Percentiles rank a stretch among this genome's conserved stretches.
phyloP scores from a whole-genome alignment of 179 eudicot species.

The Patellifolia procumbens region DNA sequence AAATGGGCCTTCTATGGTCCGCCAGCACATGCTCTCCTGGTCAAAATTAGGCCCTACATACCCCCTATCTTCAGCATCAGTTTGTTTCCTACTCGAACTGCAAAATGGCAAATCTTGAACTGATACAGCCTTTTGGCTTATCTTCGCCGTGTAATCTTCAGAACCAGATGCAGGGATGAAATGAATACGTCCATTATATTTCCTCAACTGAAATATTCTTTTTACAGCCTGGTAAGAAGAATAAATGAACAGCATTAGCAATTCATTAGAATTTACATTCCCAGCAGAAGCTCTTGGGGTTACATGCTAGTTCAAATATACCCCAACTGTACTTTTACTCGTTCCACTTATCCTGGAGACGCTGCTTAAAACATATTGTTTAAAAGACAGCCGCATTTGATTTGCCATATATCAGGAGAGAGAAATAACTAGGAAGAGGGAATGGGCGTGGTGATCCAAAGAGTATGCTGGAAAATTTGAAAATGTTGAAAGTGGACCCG shows the following conservation, averaged over 20 bases:
- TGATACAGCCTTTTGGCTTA: slow-evolving; percentile 34
- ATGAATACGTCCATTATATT: slow-evolving; percentile 69
- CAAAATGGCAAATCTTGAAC: slow-evolving; percentile 31
- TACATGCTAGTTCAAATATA: no score
- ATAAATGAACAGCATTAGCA: neutral
- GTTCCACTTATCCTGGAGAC: no score
- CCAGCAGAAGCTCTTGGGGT: no score
- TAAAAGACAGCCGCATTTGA: no score
- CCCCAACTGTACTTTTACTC: no score
- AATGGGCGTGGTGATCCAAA: neutral
- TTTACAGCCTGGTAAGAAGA: slow-evolving; percentile 55
- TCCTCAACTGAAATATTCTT: slow-evolving; percentile 67
- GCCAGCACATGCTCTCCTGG: slow-evolving; percentile 55
- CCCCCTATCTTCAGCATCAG: slow-evolving; percentile 36
- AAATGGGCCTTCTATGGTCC: slow-evolving; percentile 89
- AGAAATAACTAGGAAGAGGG: no score
- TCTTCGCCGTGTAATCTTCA: slow-evolving; percentile 57
- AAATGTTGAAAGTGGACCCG: no score
- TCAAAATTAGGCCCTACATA: slow-evolving; percentile 59
- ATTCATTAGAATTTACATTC: no score
- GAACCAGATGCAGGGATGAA: slow-evolving; percentile 84
- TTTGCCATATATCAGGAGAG: no score
- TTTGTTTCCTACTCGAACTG: slow-evolving; percentile 35
- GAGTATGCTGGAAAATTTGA: no score
- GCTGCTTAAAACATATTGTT: no score